These are phyloP conservation scores for Strombidium stylifer DNA, from an alignment of 73 alveolate genomes.

Conservation along the genomic window DNA sequence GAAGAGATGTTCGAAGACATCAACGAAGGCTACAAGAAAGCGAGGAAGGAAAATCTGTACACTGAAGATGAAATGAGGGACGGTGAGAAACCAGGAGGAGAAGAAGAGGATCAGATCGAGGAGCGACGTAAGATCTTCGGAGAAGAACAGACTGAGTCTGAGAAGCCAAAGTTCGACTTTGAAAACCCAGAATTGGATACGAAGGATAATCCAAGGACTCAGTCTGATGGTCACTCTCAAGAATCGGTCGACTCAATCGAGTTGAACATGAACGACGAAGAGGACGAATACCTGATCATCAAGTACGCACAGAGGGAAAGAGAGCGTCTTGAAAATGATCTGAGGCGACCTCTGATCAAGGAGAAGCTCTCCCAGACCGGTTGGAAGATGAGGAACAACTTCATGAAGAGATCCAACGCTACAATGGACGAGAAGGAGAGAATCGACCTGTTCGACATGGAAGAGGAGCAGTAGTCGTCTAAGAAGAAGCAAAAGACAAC, in stretches of 20 bases:
- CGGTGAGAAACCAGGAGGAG: neutral
- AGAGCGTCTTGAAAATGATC: constrained; percentile 13
- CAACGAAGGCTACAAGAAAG: constrained; percentile 14
- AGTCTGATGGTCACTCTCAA: too few species aligned
- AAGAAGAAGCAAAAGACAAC: too few species aligned
- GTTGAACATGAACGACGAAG: too few species aligned
- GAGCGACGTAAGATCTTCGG: constrained; percentile 22
- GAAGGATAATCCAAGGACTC: too few species aligned
- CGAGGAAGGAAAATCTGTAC: neutral
- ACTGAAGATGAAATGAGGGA: too few species aligned
- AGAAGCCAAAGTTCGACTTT: too few species aligned
- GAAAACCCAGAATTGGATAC: too few species aligned
- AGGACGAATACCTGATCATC: constrained; percentile 22
- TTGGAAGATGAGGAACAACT: constrained; percentile 21
- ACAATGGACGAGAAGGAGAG: constrained; percentile 13
- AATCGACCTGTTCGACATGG: constrained; percentile 19
- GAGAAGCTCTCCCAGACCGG: constrained; percentile 19
- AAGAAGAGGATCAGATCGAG: constrained; percentile 30
- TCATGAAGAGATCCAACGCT: constrained; percentile 14
- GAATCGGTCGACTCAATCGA: too few species aligned
- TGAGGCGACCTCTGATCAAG: neutral
- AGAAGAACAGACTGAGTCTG: constrained; percentile 6
- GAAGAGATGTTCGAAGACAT: constrained; percentile 25
- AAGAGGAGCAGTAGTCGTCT: too few species aligned
- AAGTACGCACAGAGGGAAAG: constrained; percentile 20